A percentile compares a stretch with the other conserved stretches of the same genome.
These are phyloP conservation scores for Aspergillus jensenii DNA, from an alignment of 2,329 filamentous ascomycete genomes.

Conservation along the genomic window DNA sequence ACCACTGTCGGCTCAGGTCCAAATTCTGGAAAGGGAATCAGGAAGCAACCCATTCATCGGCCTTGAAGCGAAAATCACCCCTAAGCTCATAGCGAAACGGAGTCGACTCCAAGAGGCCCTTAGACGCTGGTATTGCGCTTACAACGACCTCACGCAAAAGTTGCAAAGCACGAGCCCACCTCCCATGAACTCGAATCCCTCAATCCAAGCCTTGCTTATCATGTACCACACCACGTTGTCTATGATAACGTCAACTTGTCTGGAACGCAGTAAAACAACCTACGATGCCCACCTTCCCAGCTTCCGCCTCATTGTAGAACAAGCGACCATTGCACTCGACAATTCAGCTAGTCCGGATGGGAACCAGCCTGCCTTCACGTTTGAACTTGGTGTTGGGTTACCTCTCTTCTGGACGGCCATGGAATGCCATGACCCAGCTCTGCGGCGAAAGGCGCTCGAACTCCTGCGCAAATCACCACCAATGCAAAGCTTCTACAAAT, in stretches of 20 bases:
- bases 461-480: constrained; percentile 5
- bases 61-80: background rate
- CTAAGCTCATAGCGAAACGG: background rate
- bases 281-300: background rate
- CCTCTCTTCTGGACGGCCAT: constrained; percentile 8
- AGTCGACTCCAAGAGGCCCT: background rate
- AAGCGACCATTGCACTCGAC: constrained; percentile 1
- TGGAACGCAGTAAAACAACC: background rate
- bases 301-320: constrained; percentile 9
- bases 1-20: background rate
- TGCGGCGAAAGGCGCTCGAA: constrained; percentile 2
- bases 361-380: constrained; percentile 13
- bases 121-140: constrained; percentile 3
- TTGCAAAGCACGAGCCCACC: too few relatives aligned
- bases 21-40: constrained; percentile 4
- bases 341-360: constrained; percentile 4
- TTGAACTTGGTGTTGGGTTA: constrained; percentile 5
- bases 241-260: background rate
- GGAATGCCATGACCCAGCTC: constrained; percentile 5
- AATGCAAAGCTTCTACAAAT: constrained; percentile 10
- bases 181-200: too few relatives aligned
- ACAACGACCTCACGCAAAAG: background rate
- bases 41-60: background rate
- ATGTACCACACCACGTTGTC: constrained; percentile 1
- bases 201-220: background rate